A percentile compares a stretch with the other conserved stretches of the same genome.
phyloP scores from a whole-genome alignment of 2,329 filamentous ascomycete species.

The Ophiostoma ulmi region DNA sequence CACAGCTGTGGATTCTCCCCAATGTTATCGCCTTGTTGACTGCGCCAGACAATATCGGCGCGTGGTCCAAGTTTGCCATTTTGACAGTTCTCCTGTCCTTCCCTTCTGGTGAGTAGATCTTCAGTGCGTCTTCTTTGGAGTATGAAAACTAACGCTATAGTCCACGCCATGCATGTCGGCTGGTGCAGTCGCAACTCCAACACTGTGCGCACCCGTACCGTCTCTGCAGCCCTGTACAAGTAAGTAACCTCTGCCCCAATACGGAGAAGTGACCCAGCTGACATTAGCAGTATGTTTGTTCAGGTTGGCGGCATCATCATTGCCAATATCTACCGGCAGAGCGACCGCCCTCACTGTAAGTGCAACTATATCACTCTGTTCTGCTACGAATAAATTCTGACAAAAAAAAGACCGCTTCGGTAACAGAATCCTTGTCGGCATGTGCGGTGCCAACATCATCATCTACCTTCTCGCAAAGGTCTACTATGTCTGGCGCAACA shows the following conservation, averaged over 20 bases:
- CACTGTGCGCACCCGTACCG: constrained; percentile 10
- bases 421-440: background rate
- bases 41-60: background rate
- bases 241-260: background rate
- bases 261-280: background rate
- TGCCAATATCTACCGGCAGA: constrained; percentile 12
- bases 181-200: constrained; percentile 14
- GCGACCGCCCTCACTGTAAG: background rate
- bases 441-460: background rate
- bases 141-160: background rate
- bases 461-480: constrained; percentile 11
- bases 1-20: constrained; percentile 5
- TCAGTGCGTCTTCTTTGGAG: background rate
- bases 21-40: background rate
- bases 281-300: constrained; percentile 4
- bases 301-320: constrained; percentile 5
- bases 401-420: background rate
- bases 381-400: background rate
- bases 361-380: background rate
- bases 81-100: background rate
- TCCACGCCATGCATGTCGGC: constrained; percentile 6
- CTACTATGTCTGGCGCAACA: constrained; percentile 11
- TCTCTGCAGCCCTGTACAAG: constrained; percentile 12
- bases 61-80: constrained; percentile 4
- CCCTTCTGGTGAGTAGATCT: background rate